Percentiles rank a stretch among this genome's conserved stretches.
phyloP scores from a whole-genome alignment of 441 rosid species.

The Pelargonium citronellum region DNA sequence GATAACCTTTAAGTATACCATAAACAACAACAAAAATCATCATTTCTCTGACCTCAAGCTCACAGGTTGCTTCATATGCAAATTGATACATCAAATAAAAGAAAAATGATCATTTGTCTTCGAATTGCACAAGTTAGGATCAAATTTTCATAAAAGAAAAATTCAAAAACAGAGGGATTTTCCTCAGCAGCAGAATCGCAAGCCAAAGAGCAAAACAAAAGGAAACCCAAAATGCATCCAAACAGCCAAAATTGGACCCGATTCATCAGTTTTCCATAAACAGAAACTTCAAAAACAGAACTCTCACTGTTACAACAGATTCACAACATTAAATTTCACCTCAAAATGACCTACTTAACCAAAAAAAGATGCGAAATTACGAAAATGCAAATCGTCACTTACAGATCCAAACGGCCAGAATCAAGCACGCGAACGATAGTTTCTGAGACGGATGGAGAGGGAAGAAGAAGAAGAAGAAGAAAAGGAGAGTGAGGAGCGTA shows the following conservation, averaged over 20 bases:
- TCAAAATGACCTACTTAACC: background rate
- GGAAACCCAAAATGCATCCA: background rate
- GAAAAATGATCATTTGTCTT: background rate
- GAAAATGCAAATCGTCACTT: background rate
- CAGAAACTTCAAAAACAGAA: background rate
- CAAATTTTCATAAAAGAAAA: background rate
- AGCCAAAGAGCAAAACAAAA: background rate
- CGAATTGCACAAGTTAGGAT: background rate
- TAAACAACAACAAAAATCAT: background rate
- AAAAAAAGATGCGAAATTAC: background rate
- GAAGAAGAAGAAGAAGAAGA: background rate
- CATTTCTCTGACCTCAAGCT: background rate
- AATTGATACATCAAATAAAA: background rate
- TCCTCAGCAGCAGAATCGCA: background rate
- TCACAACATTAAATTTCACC: background rate
- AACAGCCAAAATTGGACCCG: background rate
- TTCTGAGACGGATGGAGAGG: background rate
- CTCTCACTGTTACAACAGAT: background rate
- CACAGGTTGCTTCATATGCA: background rate
- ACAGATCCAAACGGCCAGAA: background rate
- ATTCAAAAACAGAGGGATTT: background rate
- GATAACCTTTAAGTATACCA: background rate
- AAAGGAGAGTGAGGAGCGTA: background rate
- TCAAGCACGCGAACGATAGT: background rate
- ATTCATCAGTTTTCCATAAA: background rate